phyloP scores from a whole-genome alignment of 2,329 filamentous ascomycete genomes.

The Cladosporium sp. region DNA sequence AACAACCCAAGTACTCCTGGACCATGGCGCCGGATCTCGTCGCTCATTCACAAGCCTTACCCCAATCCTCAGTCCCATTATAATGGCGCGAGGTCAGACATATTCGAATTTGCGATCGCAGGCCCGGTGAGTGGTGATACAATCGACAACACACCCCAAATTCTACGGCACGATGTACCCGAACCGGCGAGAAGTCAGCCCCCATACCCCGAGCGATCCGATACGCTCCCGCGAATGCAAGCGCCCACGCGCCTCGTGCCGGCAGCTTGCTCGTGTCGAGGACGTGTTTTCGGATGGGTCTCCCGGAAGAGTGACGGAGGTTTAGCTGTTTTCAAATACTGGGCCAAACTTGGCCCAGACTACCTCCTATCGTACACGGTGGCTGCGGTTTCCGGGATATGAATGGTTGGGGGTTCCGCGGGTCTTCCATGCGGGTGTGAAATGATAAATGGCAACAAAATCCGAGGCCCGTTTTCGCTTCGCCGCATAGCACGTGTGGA shows the following conservation, averaged over 20 bases:
- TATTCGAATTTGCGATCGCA: conserved; percentile 30
- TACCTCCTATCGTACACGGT: no score
- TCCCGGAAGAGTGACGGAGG: no score
- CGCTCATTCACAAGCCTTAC: conserved; percentile 14
- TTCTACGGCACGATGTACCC: conserved; percentile 44
- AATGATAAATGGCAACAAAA: no score
- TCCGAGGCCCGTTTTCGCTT: no score
- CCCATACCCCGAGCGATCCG: conserved; percentile 35
- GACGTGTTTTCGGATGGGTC: no score
- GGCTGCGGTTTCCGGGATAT: no score
- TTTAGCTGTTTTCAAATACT: no score
- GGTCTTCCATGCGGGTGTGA: no score
- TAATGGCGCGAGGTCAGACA: conserved; percentile 43
- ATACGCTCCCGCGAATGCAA: conserved; percentile 26
- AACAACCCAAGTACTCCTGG: conserved; percentile 13
- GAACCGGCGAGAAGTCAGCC: conserved; percentile 40
- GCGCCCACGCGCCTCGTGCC: conserved; percentile 40
- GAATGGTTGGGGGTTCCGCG: no score
- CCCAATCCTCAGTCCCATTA: conserved; percentile 44
- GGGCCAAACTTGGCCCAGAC: no score
- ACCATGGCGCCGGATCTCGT: conserved; percentile 16
- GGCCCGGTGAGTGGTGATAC: conserved; percentile 39
- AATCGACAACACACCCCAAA: conserved; percentile 45
- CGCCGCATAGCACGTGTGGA: no score
- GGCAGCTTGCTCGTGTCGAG: conserved; percentile 47